Evolutionary conservation across 163 green algal genomes (phyloP), one percentile per base, ranked within the genome.

Genomic region (Volvox carteri): DNA sequence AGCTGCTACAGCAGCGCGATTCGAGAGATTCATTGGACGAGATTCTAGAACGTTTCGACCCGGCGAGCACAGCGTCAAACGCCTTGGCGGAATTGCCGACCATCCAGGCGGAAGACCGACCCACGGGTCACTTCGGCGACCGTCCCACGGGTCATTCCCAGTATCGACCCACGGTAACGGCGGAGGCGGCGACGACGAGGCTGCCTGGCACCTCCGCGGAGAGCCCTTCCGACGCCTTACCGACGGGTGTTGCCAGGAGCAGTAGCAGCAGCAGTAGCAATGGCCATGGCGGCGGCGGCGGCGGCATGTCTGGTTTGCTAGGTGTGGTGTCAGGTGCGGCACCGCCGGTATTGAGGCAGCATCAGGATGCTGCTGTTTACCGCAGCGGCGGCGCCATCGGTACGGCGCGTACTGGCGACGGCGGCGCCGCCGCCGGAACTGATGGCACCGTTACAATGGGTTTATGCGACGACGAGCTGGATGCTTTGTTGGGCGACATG

Each of bases 381-480:
- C 3, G 16, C 8, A 65, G 8, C 54, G 50, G 50, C 50, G 23
- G 58, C 58, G 23, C 14, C 58, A 33, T 12, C 58, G 33, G n/a
- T n/a, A n/a, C n/a, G n/a, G n/a, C n/a, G n/a, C n/a, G n/a, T n/a
- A n/a, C n/a, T n/a, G n/a, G 4, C 33, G 37, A 35, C 33, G 67
- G 33, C 67, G 37, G 67, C 67, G 3, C 33, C 39, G n/a, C n/a
- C n/a, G n/a, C n/a, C 72, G 23, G 6, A 19, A 79, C 72, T 11
- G 72, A 79, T 23, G 72, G 41, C 1, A 41, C 72, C 9, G 73
- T 81, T 5, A 81, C 73, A 25, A 65, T 81, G 44, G 73, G 73
- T 8, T n/a, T 81, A 6, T 46, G 73, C 11, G 73, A 81, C 4
- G 73, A 81, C 25, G 73, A 81, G 30, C 7, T 81, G 25, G 46